Conservation (phyloP, 164 flowering plant species). For the Chimonanthus praecox region DNA sequence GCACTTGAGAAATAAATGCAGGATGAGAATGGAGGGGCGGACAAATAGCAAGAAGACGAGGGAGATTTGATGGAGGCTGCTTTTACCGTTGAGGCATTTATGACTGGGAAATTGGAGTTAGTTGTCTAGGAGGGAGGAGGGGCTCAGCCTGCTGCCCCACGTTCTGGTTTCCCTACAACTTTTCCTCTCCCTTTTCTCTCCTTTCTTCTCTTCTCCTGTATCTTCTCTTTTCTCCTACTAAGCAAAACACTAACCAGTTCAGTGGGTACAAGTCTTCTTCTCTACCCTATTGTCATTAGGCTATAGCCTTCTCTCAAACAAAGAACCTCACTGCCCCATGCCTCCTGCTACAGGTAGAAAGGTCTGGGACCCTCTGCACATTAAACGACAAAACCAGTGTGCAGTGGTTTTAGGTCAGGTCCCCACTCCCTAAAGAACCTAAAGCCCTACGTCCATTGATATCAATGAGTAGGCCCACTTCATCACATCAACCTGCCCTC, state of each 20-base stretch:
- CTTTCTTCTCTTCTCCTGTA: too few species aligned
- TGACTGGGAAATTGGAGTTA: neutral
- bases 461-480: neutral
- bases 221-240: too few species aligned
- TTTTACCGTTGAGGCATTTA: neutral
- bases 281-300: neutral
- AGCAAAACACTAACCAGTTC: neutral
- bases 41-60: neutral
- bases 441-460: too few species aligned
- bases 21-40: neutral
- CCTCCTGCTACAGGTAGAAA: too few species aligned
- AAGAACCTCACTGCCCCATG: neutral
- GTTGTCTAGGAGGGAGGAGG: neutral
- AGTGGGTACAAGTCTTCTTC: neutral
- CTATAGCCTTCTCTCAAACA: neutral
- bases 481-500: neutral
- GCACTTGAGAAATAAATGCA: neutral
- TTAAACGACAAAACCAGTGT: slow-evolving; percentile 1
- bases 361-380: neutral
- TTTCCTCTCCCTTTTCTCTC: too few species aligned
- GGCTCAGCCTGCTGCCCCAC: too few species aligned
- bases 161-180: too few species aligned
- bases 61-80: neutral
- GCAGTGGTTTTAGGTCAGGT: neutral
- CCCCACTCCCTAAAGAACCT: too few species aligned